A percentile compares a stretch with the other conserved stretches of the same genome.
These are phyloP conservation scores for Thermoascus crustaceus DNA, from an alignment of 2,329 filamentous ascomycete species.

Conservation along the genomic window DNA sequence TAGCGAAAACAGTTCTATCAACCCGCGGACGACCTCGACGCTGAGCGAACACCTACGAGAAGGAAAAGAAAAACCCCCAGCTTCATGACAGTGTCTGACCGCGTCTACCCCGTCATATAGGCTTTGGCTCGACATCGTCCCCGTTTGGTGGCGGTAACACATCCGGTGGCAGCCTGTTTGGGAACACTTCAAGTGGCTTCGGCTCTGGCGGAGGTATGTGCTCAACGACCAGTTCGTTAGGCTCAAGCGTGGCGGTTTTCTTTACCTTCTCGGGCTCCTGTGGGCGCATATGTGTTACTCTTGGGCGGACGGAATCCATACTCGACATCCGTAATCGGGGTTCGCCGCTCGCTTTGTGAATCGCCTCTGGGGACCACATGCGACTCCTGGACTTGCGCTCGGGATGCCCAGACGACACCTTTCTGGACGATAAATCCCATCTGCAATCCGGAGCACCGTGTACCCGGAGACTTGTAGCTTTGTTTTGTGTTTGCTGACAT, in stretches of 20 bases:
- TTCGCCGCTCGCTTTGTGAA: too few relatives aligned
- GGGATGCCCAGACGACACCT: too few relatives aligned
- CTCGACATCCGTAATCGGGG: too few relatives aligned
- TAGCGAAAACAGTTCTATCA: conserved; percentile 13
- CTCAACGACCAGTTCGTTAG: conserved; percentile 15
- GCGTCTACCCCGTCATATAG: conserved; percentile 30
- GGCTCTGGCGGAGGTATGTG: conserved; percentile 37
- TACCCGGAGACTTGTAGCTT: too few relatives aligned
- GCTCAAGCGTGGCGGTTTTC: conserved; percentile 14
- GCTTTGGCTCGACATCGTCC: conserved; percentile 32
- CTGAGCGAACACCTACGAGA: conserved; percentile 22
- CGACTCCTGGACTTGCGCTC: too few relatives aligned
- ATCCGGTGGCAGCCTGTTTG: conserved; percentile 27
- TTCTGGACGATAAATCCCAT: too few relatives aligned
- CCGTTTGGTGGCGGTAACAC: conserved; percentile 29
- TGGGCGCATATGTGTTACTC: conserved; percentile 1
- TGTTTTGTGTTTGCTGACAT: too few relatives aligned
- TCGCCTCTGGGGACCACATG: too few relatives aligned
- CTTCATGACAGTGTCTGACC: conserved; percentile 32
- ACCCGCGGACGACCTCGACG: conserved; percentile 18
- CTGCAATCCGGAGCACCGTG: too few relatives aligned
- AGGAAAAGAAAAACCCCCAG: conserved; percentile 19
- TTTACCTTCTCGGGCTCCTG: background rate
- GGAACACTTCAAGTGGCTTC: conserved; percentile 31
- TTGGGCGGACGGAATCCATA: too few relatives aligned